Conservation (phyloP, 2,329 filamentous ascomycete species). For the Cercospora canescens region DNA sequence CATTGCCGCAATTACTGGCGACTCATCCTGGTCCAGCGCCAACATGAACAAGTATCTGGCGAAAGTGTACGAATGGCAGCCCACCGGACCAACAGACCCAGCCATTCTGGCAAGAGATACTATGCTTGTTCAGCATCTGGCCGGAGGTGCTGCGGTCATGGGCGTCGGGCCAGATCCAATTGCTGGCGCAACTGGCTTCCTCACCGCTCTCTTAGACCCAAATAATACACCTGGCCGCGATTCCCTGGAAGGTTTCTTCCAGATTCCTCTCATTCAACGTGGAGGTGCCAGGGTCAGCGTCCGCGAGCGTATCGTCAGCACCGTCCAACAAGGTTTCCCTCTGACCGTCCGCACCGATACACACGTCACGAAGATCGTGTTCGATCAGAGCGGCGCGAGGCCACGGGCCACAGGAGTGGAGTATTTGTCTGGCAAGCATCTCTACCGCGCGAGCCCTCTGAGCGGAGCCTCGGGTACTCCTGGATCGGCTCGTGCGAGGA, state of each 20-base stretch:
- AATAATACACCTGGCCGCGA: constrained; percentile 46
- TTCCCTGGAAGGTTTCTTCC: constrained; percentile 51
- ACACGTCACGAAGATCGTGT: constrained; percentile 64
- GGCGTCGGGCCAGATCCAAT: constrained; percentile 36
- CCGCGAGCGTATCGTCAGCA: constrained; percentile 56
- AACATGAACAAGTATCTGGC: constrained; percentile 61
- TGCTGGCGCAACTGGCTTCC: constrained; percentile 46
- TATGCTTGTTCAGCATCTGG: constrained; percentile 24
- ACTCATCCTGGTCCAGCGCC: constrained; percentile 56
- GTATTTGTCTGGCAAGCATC: constrained; percentile 39
- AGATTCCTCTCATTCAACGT: constrained; percentile 59
- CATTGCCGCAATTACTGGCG: constrained; percentile 59
- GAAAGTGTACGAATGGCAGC: constrained; percentile 43
- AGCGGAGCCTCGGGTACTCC: constrained; percentile 36
- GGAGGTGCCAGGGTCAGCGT: constrained; percentile 54
- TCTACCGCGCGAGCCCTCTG: constrained; percentile 42
- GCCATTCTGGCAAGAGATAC: constrained; percentile 24
- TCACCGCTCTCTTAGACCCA: constrained; percentile 50
- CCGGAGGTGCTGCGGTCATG: constrained; percentile 23
- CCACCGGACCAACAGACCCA: constrained; percentile 24
- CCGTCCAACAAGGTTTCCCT: constrained; percentile 51
- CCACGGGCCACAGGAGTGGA: constrained; percentile 46
- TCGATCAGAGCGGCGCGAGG: constrained; percentile 57
- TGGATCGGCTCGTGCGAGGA: constrained; percentile 42
- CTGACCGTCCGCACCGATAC: constrained; percentile 61